These are phyloP conservation scores for Cadophora luteo-olivacea DNA, from an alignment of 2,329 filamentous ascomycete genomes.

Conservation along the genomic window DNA sequence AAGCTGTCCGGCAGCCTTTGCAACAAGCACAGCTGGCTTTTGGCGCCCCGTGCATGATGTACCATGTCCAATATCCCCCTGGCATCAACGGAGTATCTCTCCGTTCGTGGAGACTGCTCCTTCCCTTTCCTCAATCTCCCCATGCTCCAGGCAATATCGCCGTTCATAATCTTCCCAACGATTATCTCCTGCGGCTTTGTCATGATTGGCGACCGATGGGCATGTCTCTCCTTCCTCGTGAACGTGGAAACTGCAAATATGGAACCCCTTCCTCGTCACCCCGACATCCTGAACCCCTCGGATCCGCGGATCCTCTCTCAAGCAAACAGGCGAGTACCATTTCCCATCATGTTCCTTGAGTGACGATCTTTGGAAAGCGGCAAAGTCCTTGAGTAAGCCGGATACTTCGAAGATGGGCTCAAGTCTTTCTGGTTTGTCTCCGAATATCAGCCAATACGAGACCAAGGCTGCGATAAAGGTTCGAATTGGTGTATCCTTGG, in stretches of 20 bases:
- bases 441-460: conserved; percentile 14
- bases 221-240: conserved; percentile 7
- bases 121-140: background rate
- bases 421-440: background rate
- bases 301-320: conserved; percentile 11
- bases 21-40: too few species aligned
- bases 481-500: conserved; percentile 4
- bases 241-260: conserved; percentile 17
- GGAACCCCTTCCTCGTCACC: background rate
- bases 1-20: too few species aligned
- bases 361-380: background rate
- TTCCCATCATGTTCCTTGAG: background rate
- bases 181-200: background rate
- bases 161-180: background rate
- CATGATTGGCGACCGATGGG: background rate
- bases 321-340: background rate
- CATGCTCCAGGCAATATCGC: background rate
- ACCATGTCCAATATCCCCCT: background rate
- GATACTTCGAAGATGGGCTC: conserved; percentile 14
- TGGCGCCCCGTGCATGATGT: too few species aligned
- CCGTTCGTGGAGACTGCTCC: background rate
- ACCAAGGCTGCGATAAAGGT: conserved; percentile 15
- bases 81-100: background rate
- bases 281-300: background rate
- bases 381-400: conserved; percentile 19